Percentiles rank a stretch among this genome's conserved stretches.
Conservation (phyloP, 352 stramenopile genomes). For the Elongisporangium anandrum region DNA sequence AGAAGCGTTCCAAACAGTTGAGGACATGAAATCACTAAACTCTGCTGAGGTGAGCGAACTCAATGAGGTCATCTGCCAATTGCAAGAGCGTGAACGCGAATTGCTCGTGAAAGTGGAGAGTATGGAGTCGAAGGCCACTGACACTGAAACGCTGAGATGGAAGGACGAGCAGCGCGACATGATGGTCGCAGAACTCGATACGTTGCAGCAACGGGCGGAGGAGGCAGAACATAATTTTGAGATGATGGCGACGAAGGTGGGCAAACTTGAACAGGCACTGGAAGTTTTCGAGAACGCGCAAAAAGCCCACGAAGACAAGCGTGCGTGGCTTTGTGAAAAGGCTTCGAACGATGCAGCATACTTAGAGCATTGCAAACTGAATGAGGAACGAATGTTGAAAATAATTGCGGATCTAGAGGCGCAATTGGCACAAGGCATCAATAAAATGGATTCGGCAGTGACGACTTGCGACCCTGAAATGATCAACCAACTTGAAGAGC, state of each 20-base stretch:
- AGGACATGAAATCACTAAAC: constrained; percentile 26
- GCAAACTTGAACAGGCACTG: not conserved
- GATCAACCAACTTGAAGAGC: too few species aligned
- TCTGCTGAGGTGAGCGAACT: constrained; percentile 20
- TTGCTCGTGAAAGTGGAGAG: not conserved
- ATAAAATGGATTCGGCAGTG: too few species aligned
- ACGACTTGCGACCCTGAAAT: too few species aligned
- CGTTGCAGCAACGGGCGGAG: not conserved
- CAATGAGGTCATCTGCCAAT: constrained; percentile 7
- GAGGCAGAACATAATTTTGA: not conserved
- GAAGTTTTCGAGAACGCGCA: not conserved
- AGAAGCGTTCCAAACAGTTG: constrained; percentile 19
- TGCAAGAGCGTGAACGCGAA: not conserved
- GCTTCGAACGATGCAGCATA: too few species aligned
- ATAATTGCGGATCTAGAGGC: too few species aligned
- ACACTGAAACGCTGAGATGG: not conserved
- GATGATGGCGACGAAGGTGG: not conserved
- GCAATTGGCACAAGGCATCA: too few species aligned
- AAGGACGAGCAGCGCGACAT: not conserved
- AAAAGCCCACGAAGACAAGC: too few species aligned
- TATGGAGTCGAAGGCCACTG: not conserved
- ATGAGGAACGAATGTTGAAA: too few species aligned
- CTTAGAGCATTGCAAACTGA: too few species aligned
- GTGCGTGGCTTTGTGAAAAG: not conserved
- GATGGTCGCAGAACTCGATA: not conserved